phyloP scores from a whole-genome alignment of 441 rosid genomes.

The Bruguiera hainesii region DNA sequence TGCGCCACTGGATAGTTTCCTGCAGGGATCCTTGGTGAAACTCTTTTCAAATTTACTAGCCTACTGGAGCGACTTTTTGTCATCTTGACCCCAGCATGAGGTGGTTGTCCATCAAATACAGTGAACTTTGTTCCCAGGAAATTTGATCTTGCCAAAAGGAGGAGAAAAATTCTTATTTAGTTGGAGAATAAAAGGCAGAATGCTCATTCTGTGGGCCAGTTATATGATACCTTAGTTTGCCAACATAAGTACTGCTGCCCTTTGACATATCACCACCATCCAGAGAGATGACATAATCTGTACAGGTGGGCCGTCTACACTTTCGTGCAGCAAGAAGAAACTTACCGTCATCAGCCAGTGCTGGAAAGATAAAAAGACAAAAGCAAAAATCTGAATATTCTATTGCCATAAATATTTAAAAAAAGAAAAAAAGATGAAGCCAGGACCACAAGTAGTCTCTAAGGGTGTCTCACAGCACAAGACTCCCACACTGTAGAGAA shows the following conservation, averaged over 20 bases:
- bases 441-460: not conserved
- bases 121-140: slow-evolving; percentile 79
- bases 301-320: slow-evolving; percentile 86
- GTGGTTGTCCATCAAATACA: slow-evolving; percentile 80
- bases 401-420: not conserved
- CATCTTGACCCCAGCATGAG: slow-evolving; percentile 64
- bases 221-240: slow-evolving; percentile 69
- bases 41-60: slow-evolving; percentile 71
- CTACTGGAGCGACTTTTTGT: slow-evolving; percentile 67
- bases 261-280: slow-evolving; percentile 67
- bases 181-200: not conserved
- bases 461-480: too few species aligned
- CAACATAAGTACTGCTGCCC: slow-evolving; percentile 74
- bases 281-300: slow-evolving; percentile 85
- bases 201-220: not conserved
- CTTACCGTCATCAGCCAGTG: slow-evolving; percentile 80
- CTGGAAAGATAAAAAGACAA: slow-evolving; percentile 30
- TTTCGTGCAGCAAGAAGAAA: slow-evolving; percentile 95
- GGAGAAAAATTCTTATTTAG: slow-evolving; percentile 8
- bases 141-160: slow-evolving; percentile 60
- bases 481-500: too few species aligned
- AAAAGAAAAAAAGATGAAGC: not conserved
- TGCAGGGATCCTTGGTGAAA: slow-evolving; percentile 69
- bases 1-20: slow-evolving; percentile 84
- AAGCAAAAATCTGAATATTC: slow-evolving; percentile 2